Evolutionary conservation across 179 eudicot species (phyloP), one percentile per base, ranked within the genome.

Genomic region (Silene noctiflora): DNA sequence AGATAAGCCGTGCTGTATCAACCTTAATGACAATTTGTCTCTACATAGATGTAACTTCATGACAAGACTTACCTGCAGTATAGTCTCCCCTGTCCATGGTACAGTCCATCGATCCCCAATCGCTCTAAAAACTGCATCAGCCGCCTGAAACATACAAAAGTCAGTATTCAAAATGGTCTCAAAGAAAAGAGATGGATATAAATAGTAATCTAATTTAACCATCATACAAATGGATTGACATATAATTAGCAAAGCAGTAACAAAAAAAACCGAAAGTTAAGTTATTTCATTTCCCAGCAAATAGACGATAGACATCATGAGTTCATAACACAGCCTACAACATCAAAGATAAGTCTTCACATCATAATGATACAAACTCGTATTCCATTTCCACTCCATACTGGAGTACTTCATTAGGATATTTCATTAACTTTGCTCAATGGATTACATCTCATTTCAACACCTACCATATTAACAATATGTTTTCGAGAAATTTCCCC

Each of bases 71-170:
- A 89, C 97, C 82, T 89, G 88, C 66, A 91, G 68, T 77, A 91
- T 90, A 65, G 97, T 91, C 81, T 90, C 94, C 53, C 87, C 91
- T 64, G 89, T 81, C 97, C 97, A 91, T 67, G 97, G 97, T 74
- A 91, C 97, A 75, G 80, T 85, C 97, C 97, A 91, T 9, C 90
- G 88, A 62, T 87, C 87, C 67, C 91, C 92, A 66, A 84, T 67
- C 46, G 84, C 87, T 77, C 64, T 81, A 81, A 83, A 75, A 24
- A 86, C 78, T 59, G 89, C 82, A 83, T 80, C 84, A 76, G 76
- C 80, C 46, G 79, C 87, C 97, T 91, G 90, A 69, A 76, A 81
- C 69, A 74, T 33, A 29, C 73, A 60, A 58, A 53, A 70, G 69
- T 78, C 51, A 13, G 59, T 76, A 48, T 39, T 63, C 74, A 35